phyloP scores from a whole-genome alignment of 2,329 filamentous ascomycete species.

The Ophiocordyceps unilateralis region DNA sequence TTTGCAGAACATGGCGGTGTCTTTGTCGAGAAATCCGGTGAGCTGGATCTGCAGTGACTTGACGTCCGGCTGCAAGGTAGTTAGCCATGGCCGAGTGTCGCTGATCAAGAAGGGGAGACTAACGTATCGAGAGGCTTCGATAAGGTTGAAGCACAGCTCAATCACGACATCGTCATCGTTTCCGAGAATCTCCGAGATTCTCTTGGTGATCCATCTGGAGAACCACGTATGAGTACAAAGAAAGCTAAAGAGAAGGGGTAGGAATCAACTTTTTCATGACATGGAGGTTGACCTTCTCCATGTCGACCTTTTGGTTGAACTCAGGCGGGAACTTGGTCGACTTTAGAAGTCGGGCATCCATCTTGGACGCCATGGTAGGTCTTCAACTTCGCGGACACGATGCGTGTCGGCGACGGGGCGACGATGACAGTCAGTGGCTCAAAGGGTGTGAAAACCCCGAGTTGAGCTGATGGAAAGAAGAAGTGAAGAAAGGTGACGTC shows the following conservation, averaged over 20 bases:
- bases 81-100: constrained; percentile 7
- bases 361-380: constrained; percentile 55
- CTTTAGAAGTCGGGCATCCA: constrained; percentile 78
- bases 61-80: constrained; percentile 62
- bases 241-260: constrained; percentile 3
- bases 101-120: not conserved
- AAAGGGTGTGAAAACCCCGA: not conserved
- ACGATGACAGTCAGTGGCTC: not conserved
- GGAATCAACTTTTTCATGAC: constrained; percentile 81
- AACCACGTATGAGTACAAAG: constrained; percentile 2
- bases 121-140: constrained; percentile 62
- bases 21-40: constrained; percentile 86
- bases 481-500: constrained; percentile 13
- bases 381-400: not conserved
- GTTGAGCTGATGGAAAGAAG: not conserved
- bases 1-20: constrained; percentile 77
- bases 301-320: constrained; percentile 92
- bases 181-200: constrained; percentile 75
- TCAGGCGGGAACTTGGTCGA: constrained; percentile 87
- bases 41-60: constrained; percentile 90
- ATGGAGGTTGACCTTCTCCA: constrained; percentile 89
- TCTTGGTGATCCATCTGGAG: constrained; percentile 76
- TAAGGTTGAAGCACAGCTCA: constrained; percentile 56
- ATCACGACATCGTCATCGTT: constrained; percentile 92
- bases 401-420: not conserved